Percentiles rank a stretch among this genome's conserved stretches.
These are phyloP conservation scores for Ramalina intermedia DNA, from an alignment of 495 filamentous ascomycete genomes.

Conservation along the genomic window DNA sequence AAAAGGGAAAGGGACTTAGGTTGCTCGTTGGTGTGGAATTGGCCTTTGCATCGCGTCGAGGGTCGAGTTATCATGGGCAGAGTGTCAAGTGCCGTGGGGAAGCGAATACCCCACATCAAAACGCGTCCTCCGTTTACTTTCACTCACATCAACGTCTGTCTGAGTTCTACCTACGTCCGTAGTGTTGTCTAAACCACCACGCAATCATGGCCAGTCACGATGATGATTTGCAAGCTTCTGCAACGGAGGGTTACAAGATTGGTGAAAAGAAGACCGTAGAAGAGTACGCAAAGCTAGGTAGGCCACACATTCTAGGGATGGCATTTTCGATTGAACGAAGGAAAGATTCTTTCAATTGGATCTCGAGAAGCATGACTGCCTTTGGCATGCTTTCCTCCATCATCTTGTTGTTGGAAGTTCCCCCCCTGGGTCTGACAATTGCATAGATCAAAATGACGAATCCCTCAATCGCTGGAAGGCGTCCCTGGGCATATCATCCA, in stretches of 20 bases:
- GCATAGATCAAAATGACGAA: constrained; percentile 59
- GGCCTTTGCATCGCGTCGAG: no score
- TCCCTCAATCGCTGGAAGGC: constrained; percentile 94
- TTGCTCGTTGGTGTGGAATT: no score
- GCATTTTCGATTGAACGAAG: background rate
- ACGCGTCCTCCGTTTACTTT: background rate
- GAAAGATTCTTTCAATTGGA: background rate
- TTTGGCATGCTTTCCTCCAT: background rate
- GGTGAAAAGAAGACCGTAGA: constrained; percentile 95
- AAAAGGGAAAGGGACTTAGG: no score
- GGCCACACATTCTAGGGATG: constrained; percentile 20
- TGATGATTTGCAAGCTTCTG: constrained; percentile 73
- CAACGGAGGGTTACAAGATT: constrained; percentile 90
- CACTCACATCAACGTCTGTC: background rate
- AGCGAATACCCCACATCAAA: background rate
- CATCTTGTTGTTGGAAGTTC: background rate
- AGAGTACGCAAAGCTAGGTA: constrained; percentile 85
- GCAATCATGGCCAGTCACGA: constrained; percentile 29
- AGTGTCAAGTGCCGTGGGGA: no score
- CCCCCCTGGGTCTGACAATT: background rate
- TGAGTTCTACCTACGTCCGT: background rate
- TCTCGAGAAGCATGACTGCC: background rate
- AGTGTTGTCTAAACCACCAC: background rate
- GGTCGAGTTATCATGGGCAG: no score
- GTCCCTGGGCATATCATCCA: constrained; percentile 66